A percentile compares a stretch with the other conserved stretches of the same genome.
These are phyloP conservation scores for Naganishia randhawae DNA, from an alignment of 768 basidiomycete species.

Conservation along the genomic window DNA sequence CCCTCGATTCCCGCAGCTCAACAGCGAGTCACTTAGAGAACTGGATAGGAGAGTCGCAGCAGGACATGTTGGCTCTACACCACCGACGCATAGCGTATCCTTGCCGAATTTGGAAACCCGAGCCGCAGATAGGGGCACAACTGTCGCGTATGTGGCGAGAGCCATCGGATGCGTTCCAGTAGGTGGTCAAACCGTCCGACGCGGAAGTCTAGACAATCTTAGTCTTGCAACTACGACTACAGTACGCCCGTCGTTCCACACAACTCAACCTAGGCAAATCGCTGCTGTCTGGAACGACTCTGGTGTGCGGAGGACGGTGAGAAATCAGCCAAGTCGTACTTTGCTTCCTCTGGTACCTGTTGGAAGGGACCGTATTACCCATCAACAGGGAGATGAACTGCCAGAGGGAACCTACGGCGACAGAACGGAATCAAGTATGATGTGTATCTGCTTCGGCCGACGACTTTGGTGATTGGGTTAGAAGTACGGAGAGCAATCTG, in stretches of 20 bases:
- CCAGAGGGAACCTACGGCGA: background rate
- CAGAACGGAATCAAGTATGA: no score
- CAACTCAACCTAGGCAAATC: background rate
- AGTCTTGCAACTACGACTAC: conserved; percentile 16
- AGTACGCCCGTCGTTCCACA: conserved; percentile 5
- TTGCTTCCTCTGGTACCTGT: conserved; percentile 1
- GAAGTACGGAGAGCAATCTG: background rate
- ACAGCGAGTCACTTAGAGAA: conserved; percentile 9
- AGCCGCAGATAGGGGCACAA: background rate
- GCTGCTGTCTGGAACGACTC: background rate
- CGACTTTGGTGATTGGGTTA: background rate
- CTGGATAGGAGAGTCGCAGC: background rate
- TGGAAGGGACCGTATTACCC: background rate
- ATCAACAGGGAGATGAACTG: background rate
- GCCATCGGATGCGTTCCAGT: background rate
- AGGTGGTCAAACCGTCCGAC: background rate
- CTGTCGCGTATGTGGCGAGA: background rate
- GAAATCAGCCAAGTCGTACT: background rate
- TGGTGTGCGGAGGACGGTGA: background rate
- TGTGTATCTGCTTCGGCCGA: conserved; percentile 15
- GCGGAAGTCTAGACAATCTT: conserved; percentile 8
- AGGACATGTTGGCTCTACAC: background rate
- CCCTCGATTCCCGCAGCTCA: background rate
- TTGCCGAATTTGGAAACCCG: background rate
- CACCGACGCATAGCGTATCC: background rate